Evolutionary conservation across 202 grass and related monocot genomes (phyloP).

Genomic region (Hordeum pubiflorum): DNA sequence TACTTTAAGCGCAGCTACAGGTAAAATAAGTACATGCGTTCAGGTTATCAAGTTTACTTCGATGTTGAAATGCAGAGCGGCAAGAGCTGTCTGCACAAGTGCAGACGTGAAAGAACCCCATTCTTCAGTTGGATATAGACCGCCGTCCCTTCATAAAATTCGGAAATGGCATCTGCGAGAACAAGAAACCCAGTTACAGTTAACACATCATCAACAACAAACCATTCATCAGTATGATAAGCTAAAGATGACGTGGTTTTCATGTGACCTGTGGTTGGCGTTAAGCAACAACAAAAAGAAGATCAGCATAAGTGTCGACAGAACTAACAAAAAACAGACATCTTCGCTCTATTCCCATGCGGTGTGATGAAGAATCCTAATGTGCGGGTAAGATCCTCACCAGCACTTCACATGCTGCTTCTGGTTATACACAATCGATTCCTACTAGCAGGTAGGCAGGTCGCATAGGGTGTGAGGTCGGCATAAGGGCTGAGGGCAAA

Average conservation of each 20-base stretch:
- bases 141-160: constrained; percentile 27
- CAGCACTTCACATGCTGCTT: neutral
- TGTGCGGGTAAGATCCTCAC: neutral
- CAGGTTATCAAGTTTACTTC: neutral
- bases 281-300: neutral
- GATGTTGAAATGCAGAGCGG: neutral
- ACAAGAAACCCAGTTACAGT: neutral
- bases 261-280: neutral
- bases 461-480: neutral
- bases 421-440: neutral
- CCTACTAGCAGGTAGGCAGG: neutral
- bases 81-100: neutral
- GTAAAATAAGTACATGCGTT: neutral
- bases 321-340: constrained; percentile 18
- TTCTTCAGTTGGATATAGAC: neutral
- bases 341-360: neutral
- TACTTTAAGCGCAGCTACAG: neutral
- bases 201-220: neutral
- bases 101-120: neutral
- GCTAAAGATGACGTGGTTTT: neutral
- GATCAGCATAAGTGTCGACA: neutral
- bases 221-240: neutral
- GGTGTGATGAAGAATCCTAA: neutral
- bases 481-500: neutral
- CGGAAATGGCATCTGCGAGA: constrained; percentile 47